A percentile compares a stretch with the other conserved stretches of the same genome.
phyloP scores from a whole-genome alignment of 164 flowering plant genomes.

The Cinnamomum micranthum region DNA sequence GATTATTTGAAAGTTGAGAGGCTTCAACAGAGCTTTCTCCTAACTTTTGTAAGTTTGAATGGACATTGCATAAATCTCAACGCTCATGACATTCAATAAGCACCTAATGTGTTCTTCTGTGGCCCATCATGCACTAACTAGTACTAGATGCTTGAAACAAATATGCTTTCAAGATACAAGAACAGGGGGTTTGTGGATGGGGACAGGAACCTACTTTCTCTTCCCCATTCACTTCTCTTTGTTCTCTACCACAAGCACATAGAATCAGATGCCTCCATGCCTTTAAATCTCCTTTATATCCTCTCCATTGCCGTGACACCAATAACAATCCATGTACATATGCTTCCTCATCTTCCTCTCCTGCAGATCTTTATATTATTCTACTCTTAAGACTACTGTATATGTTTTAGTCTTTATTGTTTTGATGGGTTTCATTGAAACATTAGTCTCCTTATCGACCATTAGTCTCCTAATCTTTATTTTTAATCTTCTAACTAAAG shows the following conservation, averaged over 20 bases:
- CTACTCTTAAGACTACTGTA: not conserved
- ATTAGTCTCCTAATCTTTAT: not conserved
- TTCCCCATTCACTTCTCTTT: conserved; percentile 2
- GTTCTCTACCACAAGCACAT: conserved; percentile 1
- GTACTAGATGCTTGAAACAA: not conserved
- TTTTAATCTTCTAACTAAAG: not conserved
- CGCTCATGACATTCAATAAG: not conserved
- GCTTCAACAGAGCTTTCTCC: too few relatives aligned
- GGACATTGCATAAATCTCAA: too few relatives aligned
- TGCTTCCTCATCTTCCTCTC: not conserved
- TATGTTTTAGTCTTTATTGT: not conserved
- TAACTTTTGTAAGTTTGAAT: too few relatives aligned
- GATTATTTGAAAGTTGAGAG: too few relatives aligned
- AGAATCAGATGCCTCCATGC: conserved; percentile 10
- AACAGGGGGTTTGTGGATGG: not conserved
- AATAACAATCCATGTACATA: too few relatives aligned
- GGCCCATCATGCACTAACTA: not conserved
- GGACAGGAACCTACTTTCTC: conserved; percentile 16
- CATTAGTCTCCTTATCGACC: not conserved
- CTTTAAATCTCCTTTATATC: conserved; percentile 7
- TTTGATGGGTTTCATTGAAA: not conserved
- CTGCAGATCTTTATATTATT: not conserved
- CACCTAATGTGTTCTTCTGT: not conserved
- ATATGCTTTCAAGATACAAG: not conserved
- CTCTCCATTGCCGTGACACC: not conserved